Conservation (phyloP, 2,329 filamentous ascomycete species). For the Fusarium citri region DNA sequence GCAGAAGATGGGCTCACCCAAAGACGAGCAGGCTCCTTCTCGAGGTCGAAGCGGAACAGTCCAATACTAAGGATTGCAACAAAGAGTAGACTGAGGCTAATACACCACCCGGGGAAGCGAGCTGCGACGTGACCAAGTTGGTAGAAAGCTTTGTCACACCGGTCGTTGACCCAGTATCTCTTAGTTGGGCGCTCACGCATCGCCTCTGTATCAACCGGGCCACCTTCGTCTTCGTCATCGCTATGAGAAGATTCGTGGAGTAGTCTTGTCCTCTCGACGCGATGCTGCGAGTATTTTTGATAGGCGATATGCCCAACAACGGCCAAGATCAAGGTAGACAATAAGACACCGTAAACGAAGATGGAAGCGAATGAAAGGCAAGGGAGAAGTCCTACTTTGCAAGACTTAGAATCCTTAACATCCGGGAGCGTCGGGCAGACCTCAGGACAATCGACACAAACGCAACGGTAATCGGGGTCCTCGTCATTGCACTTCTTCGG, state of each 20-base stretch:
- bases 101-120: constrained; percentile 85
- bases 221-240: constrained; percentile 94
- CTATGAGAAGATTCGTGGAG: constrained; percentile 86
- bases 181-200: constrained; percentile 83
- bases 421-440: constrained; percentile 86
- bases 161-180: constrained; percentile 85
- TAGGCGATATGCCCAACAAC: constrained; percentile 81
- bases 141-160: constrained; percentile 83
- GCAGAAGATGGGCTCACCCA: constrained; percentile 97
- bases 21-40: constrained; percentile 87
- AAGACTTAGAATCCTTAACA: constrained; percentile 76
- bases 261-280: constrained; percentile 84
- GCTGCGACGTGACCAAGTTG: constrained; percentile 84
- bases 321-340: constrained; percentile 74
- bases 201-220: constrained; percentile 77
- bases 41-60: constrained; percentile 89
- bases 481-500: constrained; percentile 91
- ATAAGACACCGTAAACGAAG: constrained; percentile 81
- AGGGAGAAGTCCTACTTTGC: constrained; percentile 87
- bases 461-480: constrained; percentile 86
- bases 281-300: constrained; percentile 76
- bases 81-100: constrained; percentile 77
- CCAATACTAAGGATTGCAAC: constrained; percentile 85
- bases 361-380: constrained; percentile 95
- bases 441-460: constrained; percentile 90